Percentiles rank a stretch among this genome's conserved stretches.
phyloP scores from a whole-genome alignment of 768 basidiomycete species.

The Amanita pallidorosea region DNA sequence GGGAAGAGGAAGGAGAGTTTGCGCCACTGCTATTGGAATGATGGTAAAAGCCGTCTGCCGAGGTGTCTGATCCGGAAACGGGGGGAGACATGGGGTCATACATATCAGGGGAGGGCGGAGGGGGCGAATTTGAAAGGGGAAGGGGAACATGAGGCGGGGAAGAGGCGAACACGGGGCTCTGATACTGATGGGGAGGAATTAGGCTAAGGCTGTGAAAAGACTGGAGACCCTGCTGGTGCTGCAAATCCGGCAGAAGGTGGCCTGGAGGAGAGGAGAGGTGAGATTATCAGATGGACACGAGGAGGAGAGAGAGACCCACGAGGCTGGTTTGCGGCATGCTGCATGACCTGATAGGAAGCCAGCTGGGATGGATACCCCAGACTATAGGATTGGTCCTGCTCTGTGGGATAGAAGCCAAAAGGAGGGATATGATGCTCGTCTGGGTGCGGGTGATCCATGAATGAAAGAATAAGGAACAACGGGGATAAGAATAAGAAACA shows the following conservation, averaged over 20 bases:
- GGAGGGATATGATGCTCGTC: conserved; percentile 37
- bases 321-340: conserved; percentile 47
- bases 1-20: conserved; percentile 70
- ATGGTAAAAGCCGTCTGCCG: conserved; percentile 74
- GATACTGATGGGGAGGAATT: conserved; percentile 60
- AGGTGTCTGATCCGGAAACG: conserved; percentile 84
- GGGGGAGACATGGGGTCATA: conserved; percentile 81
- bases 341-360: conserved; percentile 47
- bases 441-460: conserved; percentile 37
- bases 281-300: conserved; percentile 63
- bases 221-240: conserved; percentile 39
- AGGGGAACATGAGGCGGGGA: conserved; percentile 61
- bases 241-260: conserved; percentile 58
- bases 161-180: conserved; percentile 45
- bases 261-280: conserved; percentile 42
- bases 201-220: conserved; percentile 51
- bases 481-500: conserved; percentile 17
- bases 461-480: conserved; percentile 18
- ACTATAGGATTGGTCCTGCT: conserved; percentile 45
- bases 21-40: conserved; percentile 69
- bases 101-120: conserved; percentile 68
- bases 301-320: conserved; percentile 52
- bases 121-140: conserved; percentile 59
- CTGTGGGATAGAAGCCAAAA: conserved; percentile 43
- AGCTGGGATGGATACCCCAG: conserved; percentile 46